Evolutionary conservation across 2,329 filamentous ascomycete species (phyloP), one percentile per base, ranked within the genome.

Genomic region (Hypoxylon sp.): DNA sequence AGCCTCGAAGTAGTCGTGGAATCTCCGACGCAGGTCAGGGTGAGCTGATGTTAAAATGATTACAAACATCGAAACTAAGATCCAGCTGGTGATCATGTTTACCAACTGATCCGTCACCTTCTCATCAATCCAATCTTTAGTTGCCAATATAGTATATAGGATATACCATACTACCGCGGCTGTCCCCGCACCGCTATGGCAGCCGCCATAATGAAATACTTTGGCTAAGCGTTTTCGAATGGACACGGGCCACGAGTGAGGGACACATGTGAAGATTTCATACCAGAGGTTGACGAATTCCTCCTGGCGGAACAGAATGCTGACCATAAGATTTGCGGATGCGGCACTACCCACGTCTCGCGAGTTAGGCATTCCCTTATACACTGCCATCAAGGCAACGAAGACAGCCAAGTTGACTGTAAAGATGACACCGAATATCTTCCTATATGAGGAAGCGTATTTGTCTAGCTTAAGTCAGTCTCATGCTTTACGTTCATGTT

Each of bases 1-100:
- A 42, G 87, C 80, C 80, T 94, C 92, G 75, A 93, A 94, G 65
- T 85, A 80, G 79, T 94, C 87, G 81, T 94, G 92, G 69, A 85
- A 83, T 51, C 83, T 85, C 71, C 84, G 82, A 22, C 92, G 88
- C 71, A 94, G 83, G 9, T 78, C 77, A 2, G 92, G 92, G 76
- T 90, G 86, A 1, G 92, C 90, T 57, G 89, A 86, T 51, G 82
- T 80, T 55, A 92, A 83, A 74, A 94, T 90, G 42, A 81, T 74
- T 61, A 87, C 74, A 71, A 92, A 83, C 55, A 93, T 82, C 1
- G 81, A 76, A 48, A 92, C 78, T 80, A 48, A 80, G 77, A 31
- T 85, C 76, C 29, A 87, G 83, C n/a, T 82, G 73, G 70, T 75
- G 31, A 73, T 73, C 65, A 73, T 67, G 61, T 73, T 75, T 53